phyloP scores from a whole-genome alignment of 192 early-diverging fungal species.

The Coemansia sp. region DNA sequence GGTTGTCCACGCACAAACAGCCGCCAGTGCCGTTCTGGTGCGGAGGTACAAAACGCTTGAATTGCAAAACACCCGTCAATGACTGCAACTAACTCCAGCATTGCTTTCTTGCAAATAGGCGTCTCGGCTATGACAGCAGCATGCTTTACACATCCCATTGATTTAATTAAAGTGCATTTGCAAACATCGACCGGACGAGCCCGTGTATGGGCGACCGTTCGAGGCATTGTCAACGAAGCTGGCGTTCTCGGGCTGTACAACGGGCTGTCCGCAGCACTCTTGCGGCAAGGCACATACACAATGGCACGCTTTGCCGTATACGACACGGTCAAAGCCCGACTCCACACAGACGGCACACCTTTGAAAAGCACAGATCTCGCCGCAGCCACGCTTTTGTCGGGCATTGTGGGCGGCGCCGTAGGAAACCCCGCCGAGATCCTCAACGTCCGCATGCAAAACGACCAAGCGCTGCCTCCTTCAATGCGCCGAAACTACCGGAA shows the following conservation, averaged over 20 bases:
- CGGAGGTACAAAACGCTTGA: slow-evolving; percentile 23
- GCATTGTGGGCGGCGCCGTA: slow-evolving; percentile 60
- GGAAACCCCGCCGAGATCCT: slow-evolving; percentile 80
- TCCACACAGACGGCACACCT: slow-evolving; percentile 19
- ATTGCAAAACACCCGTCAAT: too few relatives aligned
- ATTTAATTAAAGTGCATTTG: slow-evolving; percentile 86
- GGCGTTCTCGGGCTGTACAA: slow-evolving; percentile 79
- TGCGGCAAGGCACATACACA: slow-evolving; percentile 78
- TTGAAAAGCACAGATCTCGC: slow-evolving; percentile 15
- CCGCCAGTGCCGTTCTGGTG: slow-evolving; percentile 53
- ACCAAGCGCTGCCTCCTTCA: slow-evolving; percentile 63
- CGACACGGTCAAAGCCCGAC: slow-evolving; percentile 51
- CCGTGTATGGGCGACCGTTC: slow-evolving; percentile 46
- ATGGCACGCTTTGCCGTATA: slow-evolving; percentile 78
- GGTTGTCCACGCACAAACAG: background rate
- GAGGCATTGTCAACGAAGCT: slow-evolving; percentile 71
- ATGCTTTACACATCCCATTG: slow-evolving; percentile 77
- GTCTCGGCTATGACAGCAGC: slow-evolving; percentile 52
- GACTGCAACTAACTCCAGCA: background rate
- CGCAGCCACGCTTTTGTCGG: slow-evolving; percentile 33
- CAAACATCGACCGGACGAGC: slow-evolving; percentile 67
- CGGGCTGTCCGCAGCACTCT: slow-evolving; percentile 70
- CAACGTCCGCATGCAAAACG: slow-evolving; percentile 83
- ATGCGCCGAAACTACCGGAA: slow-evolving; percentile 69
- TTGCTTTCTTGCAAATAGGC: slow-evolving; percentile 17